phyloP scores from a whole-genome alignment of 179 eudicot species.

The Carnegiea gigantea region DNA sequence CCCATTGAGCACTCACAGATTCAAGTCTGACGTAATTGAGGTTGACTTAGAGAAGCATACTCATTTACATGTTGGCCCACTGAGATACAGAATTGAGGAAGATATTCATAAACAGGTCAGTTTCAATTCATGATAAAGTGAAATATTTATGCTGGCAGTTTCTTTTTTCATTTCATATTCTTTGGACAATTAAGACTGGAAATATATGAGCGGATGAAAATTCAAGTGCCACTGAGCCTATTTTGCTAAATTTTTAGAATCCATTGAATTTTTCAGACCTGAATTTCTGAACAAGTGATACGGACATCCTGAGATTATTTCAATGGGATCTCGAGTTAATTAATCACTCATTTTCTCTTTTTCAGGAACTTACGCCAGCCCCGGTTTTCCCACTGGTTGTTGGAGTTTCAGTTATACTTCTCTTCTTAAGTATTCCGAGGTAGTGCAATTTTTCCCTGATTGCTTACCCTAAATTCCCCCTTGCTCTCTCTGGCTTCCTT shows the following conservation, averaged over 20 bases:
- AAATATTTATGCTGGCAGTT: no score
- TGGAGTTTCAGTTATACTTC: constrained; percentile 72
- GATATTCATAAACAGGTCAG: constrained; percentile 74
- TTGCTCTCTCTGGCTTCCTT: background rate
- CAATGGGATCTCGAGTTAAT: background rate
- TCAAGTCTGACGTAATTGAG: constrained; percentile 80
- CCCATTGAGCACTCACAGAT: constrained; percentile 59
- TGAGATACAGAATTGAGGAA: constrained; percentile 63
- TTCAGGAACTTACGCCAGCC: constrained; percentile 86
- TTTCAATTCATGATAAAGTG: background rate
- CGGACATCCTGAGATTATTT: background rate
- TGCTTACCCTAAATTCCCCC: background rate
- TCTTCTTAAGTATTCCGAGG: constrained; percentile 90
- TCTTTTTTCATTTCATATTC: background rate
- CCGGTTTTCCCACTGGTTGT: constrained; percentile 79
- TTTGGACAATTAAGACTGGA: background rate
- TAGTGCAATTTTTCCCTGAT: constrained; percentile 19
- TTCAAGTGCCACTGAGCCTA: background rate
- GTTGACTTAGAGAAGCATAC: constrained; percentile 70
- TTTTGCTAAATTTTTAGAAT: background rate
- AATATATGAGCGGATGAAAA: background rate
- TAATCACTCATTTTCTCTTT: constrained; percentile 8
- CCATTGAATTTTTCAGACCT: background rate
- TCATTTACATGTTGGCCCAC: constrained; percentile 77
- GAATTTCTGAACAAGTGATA: background rate